Percentiles rank a stretch among this genome's conserved stretches.
phyloP scores from a whole-genome alignment of 1,284 basidiomycete genomes.

The Cutaneotrichosporon spelunceum region DNA sequence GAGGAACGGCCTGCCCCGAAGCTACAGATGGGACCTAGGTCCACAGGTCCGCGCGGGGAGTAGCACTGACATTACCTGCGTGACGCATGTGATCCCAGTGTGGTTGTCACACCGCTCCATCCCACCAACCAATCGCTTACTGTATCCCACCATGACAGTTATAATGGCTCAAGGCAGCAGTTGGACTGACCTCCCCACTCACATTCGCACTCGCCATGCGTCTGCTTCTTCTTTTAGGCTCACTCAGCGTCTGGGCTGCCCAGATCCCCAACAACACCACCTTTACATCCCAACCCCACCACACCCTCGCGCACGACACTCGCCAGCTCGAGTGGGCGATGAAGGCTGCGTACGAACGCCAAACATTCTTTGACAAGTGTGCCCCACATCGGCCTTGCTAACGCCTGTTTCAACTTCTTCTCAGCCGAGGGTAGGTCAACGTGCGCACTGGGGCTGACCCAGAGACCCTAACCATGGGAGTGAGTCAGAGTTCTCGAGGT shows the following conservation, averaged over 20 bases:
- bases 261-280: background rate
- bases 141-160: background rate
- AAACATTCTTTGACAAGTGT: slow-evolving; percentile 48
- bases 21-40: too few relatives aligned
- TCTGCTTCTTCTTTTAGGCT: background rate
- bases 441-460: slow-evolving; percentile 4
- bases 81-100: background rate
- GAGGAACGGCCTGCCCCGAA: background rate
- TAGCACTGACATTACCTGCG: background rate
- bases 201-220: background rate
- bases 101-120: background rate
- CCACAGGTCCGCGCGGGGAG: background rate
- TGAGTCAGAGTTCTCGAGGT: slow-evolving; percentile 25
- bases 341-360: slow-evolving; percentile 40
- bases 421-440: slow-evolving; percentile 28
- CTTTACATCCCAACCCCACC: slow-evolving; percentile 8
- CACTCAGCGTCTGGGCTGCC: background rate
- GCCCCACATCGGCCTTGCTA: slow-evolving; percentile 5
- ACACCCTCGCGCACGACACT: background rate
- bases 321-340: slow-evolving; percentile 23
- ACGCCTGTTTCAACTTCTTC: slow-evolving; percentile 40
- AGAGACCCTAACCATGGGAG: slow-evolving; percentile 45
- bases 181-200: background rate
- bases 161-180: background rate
- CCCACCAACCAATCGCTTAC: background rate